Base-by-base conservation (phyloP, 202 grass and related monocot species). In the Setaria italica region DNA sequence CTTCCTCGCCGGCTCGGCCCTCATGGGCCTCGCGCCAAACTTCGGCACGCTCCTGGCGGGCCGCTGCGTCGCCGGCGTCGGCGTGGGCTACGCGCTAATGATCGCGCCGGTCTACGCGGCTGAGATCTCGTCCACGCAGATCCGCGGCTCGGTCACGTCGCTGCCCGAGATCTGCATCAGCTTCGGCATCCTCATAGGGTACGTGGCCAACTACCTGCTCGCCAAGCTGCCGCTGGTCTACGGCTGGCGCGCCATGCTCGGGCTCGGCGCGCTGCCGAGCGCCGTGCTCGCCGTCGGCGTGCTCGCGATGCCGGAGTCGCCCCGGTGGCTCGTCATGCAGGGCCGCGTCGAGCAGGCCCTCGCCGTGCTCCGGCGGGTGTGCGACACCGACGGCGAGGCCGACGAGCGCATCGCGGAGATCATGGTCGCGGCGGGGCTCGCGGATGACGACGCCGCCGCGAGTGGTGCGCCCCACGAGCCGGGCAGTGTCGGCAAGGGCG, bases 61-160 rank as follows among this genome's bases (percentile, higher is more conserved):
- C 45, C 91, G 88, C 4, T 93, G 85, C 78, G 85, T 93, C 1
- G 88, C 88, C 0, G 91, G 91, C 39, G 56, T 93, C 43, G 91
- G 88, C 71, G 91, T 93, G 4, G 91, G 85, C 46, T 94, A 94
- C 59, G 86, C 92, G 60, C 92, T 91, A 39, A 94, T 89, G 89
- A 94, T 94, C 43, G 92, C 92, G 13, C 86, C 89, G 0, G 86
- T 91, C 9, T 94, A 94, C 80, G 85, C 92, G 0, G 51, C 84
- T 19, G 92, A 94, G 86, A 87, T 91, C 59, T 85, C 92, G 0
- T 84, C 89, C 0, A 47, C 92, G 4, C 72, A 66, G 10, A 80
- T 51, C 47, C 80, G 92, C 20, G 86, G 89, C 30, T 93, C 87
- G 6, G 83, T 94, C 55, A 89, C 86, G n/a, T 89, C 92, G 12